Conservation (phyloP, 768 basidiomycete species). For the Daedaleopsis sinensis region DNA sequence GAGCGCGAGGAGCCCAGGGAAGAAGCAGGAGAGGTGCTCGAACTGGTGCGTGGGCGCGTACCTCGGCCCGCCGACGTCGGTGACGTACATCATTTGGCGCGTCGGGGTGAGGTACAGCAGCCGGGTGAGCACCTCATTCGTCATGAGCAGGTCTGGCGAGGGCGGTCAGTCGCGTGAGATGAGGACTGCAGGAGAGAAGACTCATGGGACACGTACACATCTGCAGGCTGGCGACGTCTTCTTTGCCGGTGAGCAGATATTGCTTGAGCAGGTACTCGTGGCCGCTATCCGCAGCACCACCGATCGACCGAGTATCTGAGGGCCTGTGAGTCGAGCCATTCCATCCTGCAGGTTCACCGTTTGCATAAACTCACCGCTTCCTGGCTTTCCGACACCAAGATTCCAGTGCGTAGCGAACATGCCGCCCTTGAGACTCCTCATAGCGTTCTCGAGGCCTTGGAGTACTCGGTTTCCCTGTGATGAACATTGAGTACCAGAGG, state of each 20-base stretch:
- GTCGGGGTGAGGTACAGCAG: constrained; percentile 69
- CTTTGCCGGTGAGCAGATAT: constrained; percentile 65
- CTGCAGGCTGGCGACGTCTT: constrained; percentile 60
- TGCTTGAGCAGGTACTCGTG: constrained; percentile 82
- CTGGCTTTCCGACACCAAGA: constrained; percentile 46
- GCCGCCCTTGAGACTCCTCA: constrained; percentile 52
- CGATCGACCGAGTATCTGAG: constrained; percentile 49
- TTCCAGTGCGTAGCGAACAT: constrained; percentile 70
- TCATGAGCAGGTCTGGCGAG: constrained; percentile 57
- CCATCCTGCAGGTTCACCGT: not conserved
- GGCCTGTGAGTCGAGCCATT: not conserved
- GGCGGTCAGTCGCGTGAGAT: not conserved
- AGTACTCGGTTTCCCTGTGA: constrained; percentile 53
- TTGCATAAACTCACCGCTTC: constrained; percentile 44
- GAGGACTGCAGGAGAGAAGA: not conserved
- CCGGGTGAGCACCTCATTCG: constrained; percentile 62
- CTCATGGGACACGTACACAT: constrained; percentile 53
- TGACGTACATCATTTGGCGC: constrained; percentile 70
- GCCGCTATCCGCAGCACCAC: constrained; percentile 69
- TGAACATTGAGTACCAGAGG: not conserved
- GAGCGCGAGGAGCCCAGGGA: constrained; percentile 74
- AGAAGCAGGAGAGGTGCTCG: constrained; percentile 79
- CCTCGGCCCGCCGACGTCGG: constrained; percentile 44
- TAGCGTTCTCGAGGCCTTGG: constrained; percentile 46
- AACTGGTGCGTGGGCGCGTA: constrained; percentile 50